Evolutionary conservation across 352 stramenopile genomes (phyloP).

Genomic region (Phytophthora constricta): DNA sequence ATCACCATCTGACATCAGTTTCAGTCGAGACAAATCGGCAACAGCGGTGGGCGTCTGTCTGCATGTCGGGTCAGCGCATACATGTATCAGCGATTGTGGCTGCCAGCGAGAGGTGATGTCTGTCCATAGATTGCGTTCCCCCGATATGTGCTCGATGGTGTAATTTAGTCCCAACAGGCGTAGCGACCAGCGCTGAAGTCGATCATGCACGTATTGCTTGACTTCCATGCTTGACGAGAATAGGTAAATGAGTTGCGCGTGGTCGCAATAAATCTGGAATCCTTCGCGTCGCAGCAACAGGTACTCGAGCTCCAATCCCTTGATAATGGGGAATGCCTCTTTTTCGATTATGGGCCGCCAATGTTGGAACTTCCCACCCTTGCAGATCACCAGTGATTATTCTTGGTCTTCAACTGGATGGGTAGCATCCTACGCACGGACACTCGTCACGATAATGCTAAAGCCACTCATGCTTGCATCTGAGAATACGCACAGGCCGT

Average conservation of each 20-base stretch:
- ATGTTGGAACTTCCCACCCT: conserved; percentile 13
- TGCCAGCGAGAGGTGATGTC: conserved; percentile 14
- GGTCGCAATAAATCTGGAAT: conserved; percentile 36
- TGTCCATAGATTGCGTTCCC: conserved; percentile 13
- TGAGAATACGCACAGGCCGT: conserved; percentile 5
- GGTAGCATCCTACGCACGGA: not conserved
- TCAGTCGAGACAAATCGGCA: conserved; percentile 1
- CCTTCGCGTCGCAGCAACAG: conserved; percentile 16
- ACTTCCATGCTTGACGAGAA: conserved; percentile 25
- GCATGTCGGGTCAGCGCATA: not conserved
- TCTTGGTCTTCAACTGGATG: conserved; percentile 13
- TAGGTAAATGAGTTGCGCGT: conserved; percentile 29
- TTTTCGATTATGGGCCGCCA: conserved; percentile 32
- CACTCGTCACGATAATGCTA: conserved; percentile 3
- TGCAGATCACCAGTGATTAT: conserved; percentile 18
- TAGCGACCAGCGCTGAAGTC: conserved; percentile 20
- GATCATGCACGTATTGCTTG: conserved; percentile 23
- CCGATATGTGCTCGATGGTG: conserved; percentile 24
- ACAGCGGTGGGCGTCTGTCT: not conserved
- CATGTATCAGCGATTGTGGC: not conserved
- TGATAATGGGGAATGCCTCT: conserved; percentile 25
- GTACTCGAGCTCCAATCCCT: conserved; percentile 16
- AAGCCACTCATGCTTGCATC: conserved; percentile 9
- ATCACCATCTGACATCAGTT: not conserved
- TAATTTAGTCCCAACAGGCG: conserved; percentile 16